Evolutionary conservation across 305 asterid species (phyloP).

Genomic region (Fraxinus latifolia): DNA sequence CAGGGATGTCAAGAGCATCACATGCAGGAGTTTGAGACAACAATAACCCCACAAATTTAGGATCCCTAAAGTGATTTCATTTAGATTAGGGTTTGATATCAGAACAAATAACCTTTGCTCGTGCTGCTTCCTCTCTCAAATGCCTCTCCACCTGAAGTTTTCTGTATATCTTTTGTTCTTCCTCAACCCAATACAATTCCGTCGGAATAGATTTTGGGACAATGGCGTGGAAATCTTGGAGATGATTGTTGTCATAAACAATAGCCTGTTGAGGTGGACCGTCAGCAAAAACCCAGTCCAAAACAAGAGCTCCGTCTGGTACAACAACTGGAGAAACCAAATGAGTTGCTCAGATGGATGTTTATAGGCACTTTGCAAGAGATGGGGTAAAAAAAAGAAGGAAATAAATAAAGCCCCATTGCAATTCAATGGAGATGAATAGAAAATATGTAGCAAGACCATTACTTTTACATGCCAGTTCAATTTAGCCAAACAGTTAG

Average conservation of each 20-base stretch:
- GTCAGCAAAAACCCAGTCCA: constrained; percentile 98
- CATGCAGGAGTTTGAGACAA: neutral
- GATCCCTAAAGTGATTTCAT: neutral
- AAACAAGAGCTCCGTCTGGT: constrained; percentile 66
- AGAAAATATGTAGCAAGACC: neutral
- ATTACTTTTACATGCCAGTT: neutral
- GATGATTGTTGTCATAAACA: constrained; percentile 65
- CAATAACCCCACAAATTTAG: constrained; percentile 1
- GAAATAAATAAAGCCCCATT: constrained; percentile 11
- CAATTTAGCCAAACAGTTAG: neutral
- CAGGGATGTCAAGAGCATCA: constrained; percentile 9
- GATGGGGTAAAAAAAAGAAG: constrained; percentile 11
- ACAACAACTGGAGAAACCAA: constrained; percentile 65
- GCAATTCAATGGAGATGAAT: constrained; percentile 13
- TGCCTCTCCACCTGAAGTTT: constrained; percentile 72
- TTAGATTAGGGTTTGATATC: constrained; percentile 15
- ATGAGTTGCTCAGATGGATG: constrained; percentile 26
- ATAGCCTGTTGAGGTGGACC: constrained; percentile 75
- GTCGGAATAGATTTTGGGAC: constrained; percentile 51
- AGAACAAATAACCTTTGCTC: constrained; percentile 64
- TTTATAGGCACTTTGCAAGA: constrained; percentile 20
- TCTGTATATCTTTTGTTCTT: constrained; percentile 55
- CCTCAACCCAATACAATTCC: constrained; percentile 74
- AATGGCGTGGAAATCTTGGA: constrained; percentile 78
- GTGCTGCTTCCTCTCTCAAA: constrained; percentile 64